Evolutionary conservation across 2,329 filamentous ascomycete species (phyloP), one percentile per base, ranked within the genome.

Genomic region (Aspergillus neoniger): DNA sequence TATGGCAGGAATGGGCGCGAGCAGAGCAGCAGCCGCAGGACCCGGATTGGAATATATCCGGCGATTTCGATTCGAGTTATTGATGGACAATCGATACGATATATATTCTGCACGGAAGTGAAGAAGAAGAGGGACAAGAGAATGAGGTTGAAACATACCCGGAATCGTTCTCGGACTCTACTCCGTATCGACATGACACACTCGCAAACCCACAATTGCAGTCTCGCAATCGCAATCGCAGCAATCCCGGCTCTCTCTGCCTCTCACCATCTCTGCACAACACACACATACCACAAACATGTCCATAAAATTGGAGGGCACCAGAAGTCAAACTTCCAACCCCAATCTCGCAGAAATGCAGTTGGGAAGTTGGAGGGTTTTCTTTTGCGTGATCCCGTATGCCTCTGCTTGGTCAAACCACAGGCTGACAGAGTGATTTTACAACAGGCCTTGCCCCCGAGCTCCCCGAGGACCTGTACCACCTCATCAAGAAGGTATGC

Each of bases 381-480:
- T 14, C 14, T 32, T 36, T 68, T 65, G 32, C 48, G 36, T 25
- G 64, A 69, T 66, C 70, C 74, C 65, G 74, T 74, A 82, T 88
- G 91, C 91, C 91, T 92, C 91, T 93, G 90, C 84, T 87, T 90
- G 91, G 91, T 94, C 85, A 75, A 82, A 66, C 83, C 73, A 63
- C 71, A 77, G 87, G 88, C 91, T 95, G 91, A 95, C 91, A 88
- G 90, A 93, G 92, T 87, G 92, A 96, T 89, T 84, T 79, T 36
- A 70, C 67, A 80, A 85, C 85, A 99, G 95, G 95, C 86, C 92
- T 99, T 80, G 94, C 95, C 74, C 95, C 96, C 81, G 93, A 98
- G 82, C 89, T 99, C 76, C 95, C 96, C 79, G 95, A 99, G 89
- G 95, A 99, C 84, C 90, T 98, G 73, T 99, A 98, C 90, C 96